phyloP scores from a whole-genome alignment of 2,329 filamentous ascomycete genomes.

The Fusarium verrucosum region DNA sequence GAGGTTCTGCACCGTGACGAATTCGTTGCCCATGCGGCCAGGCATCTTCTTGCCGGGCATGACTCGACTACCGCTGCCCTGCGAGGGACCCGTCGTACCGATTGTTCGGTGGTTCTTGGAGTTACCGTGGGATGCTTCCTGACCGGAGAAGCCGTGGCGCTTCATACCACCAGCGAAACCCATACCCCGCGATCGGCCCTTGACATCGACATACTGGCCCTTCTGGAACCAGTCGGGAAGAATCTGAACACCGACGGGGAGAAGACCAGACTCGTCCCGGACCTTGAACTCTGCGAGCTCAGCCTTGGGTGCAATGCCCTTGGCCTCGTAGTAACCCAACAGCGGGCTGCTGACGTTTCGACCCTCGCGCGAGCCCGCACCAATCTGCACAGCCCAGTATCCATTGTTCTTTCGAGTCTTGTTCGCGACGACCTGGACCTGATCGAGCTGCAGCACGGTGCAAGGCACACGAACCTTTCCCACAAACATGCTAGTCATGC shows the following conservation, averaged over 20 bases:
- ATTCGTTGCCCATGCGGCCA: conserved; percentile 91
- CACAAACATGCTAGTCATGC: conserved; percentile 93
- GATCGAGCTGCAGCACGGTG: conserved; percentile 92
- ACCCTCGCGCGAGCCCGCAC: conserved; percentile 76
- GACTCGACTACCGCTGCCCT: conserved; percentile 92
- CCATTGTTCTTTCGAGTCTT: conserved; percentile 85
- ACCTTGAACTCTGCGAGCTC: conserved; percentile 90
- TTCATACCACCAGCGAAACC: conserved; percentile 99
- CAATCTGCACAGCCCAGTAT: conserved; percentile 94
- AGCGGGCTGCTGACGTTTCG: conserved; percentile 82
- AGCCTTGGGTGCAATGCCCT: conserved; percentile 84
- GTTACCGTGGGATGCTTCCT: conserved; percentile 93
- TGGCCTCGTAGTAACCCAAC: conserved; percentile 87
- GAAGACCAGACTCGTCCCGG: conserved; percentile 73
- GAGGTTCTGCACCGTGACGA: conserved; percentile 90
- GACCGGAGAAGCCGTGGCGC: conserved; percentile 87
- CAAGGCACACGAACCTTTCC: conserved; percentile 81
- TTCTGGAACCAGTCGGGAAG: conserved; percentile 89
- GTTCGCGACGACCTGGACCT: conserved; percentile 86
- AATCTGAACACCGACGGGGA: conserved; percentile 78
- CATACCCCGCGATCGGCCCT: conserved; percentile 82
- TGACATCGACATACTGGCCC: conserved; percentile 90
- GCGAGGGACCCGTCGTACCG: conserved; percentile 87
- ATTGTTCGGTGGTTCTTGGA: conserved; percentile 93
- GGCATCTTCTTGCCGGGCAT: conserved; percentile 98